Conservation (phyloP, 768 basidiomycete genomes). For the Hericium alpestre region DNA sequence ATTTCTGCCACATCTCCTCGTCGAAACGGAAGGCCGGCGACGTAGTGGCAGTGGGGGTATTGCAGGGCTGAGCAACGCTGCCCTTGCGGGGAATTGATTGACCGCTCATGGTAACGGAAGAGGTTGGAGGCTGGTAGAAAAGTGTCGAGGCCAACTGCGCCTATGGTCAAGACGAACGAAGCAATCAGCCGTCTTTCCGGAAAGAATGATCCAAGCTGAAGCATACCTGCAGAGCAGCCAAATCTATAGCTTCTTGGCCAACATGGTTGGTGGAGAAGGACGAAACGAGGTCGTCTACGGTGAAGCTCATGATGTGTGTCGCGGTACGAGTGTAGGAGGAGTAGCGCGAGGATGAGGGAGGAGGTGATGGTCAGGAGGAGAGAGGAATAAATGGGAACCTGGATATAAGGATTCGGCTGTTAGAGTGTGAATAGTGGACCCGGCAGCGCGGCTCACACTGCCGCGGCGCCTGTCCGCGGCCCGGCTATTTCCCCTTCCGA, state of each 20-base stretch:
- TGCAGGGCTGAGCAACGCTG: conserved; percentile 29
- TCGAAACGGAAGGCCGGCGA: conserved; percentile 20
- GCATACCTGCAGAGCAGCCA: conserved; percentile 36
- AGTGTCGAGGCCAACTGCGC: conserved; percentile 38
- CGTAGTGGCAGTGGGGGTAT: conserved; percentile 28
- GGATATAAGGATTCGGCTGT: too few species aligned
- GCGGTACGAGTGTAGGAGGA: background rate
- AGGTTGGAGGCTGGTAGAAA: conserved; percentile 21
- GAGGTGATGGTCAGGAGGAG: background rate
- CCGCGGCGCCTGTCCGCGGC: too few species aligned
- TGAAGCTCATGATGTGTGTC: conserved; percentile 28
- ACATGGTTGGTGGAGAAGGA: conserved; percentile 38
- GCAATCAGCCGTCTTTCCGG: too few species aligned
- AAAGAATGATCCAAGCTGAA: too few species aligned
- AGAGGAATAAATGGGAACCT: background rate
- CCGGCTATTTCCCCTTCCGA: too few species aligned
- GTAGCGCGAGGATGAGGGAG: background rate
- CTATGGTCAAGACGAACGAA: conserved; percentile 15
- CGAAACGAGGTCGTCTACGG: conserved; percentile 42
- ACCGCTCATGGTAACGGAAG: conserved; percentile 6
- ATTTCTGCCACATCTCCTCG: conserved; percentile 13
- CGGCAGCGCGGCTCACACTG: too few species aligned
- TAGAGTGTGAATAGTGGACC: too few species aligned
- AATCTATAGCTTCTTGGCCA: conserved; percentile 42
- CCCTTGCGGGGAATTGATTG: conserved; percentile 21